A percentile compares a stretch with the other conserved stretches of the same genome.
Evolutionary conservation across 441 rosid genomes (phyloP).

Genomic region (Iberis amara): DNA sequence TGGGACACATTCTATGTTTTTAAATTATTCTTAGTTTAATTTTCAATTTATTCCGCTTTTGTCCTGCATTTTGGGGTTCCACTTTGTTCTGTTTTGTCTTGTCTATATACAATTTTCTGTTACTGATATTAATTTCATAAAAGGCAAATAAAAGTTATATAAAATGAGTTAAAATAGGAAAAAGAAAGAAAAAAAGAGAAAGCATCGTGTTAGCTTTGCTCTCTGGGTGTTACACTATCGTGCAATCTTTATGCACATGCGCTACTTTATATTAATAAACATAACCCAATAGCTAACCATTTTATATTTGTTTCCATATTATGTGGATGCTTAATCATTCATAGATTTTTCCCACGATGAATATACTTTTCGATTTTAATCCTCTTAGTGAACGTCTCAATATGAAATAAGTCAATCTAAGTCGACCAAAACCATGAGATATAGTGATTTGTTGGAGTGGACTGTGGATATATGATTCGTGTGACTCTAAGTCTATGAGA

Average conservation of each 20-base stretch:
- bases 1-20: no score
- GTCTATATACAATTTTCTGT: constrained; percentile 13
- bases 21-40: no score
- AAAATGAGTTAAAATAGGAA: constrained; percentile 14
- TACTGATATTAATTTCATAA: constrained; percentile 15
- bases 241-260: constrained; percentile 36
- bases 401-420: no score
- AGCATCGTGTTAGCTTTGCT: constrained; percentile 28
- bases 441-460: no score
- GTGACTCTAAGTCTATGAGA: no score
- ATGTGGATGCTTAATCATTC: constrained; percentile 24
- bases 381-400: constrained; percentile 2
- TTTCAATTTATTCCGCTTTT: no score
- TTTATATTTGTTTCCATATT: constrained; percentile 24
- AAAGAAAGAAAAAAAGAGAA: constrained; percentile 22
- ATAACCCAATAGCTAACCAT: constrained; percentile 14
- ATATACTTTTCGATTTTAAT: constrained; percentile 14
- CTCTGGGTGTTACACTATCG: constrained; percentile 37
- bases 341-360: constrained; percentile 20
- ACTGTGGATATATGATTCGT: no score
- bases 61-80: constrained; percentile 35
- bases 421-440: no score
- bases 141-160: constrained; percentile 19
- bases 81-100: constrained; percentile 33
- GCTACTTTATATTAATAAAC: constrained; percentile 8